Evolutionary conservation across 805 yeast species (phyloP), one percentile per base, ranked within the genome.

Genomic region (Wickerhamiella alocasiicola): DNA sequence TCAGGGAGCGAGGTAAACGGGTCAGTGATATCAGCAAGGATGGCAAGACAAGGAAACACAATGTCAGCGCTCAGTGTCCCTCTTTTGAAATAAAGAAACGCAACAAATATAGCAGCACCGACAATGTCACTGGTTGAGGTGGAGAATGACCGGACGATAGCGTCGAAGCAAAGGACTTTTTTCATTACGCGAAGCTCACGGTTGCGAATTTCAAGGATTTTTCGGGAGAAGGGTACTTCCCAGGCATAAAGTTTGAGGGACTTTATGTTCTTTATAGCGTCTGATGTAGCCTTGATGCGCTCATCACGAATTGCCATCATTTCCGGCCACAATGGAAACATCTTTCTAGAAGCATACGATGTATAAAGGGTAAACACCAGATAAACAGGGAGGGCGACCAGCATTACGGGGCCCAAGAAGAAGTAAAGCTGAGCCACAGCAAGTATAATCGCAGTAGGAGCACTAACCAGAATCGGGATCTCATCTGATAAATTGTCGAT

Each of bases 201-300:
- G 55, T 85, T 83, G 18, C 96, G 76, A 18, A 91, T 93, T 51
- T 74, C 64, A 46, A 72, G 72, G 45, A 93, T 66, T 51, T 80
- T 81, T 25, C 70, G 71, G 55, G 73, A 72, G 57, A 82, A 85
- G 2, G 97, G 94, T 25, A 57, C 63, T 62, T 91, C 99, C 99
- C 99, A 91, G 2, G 93, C 93, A 54, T 93, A 93, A 33, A 93
- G 69, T 59, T 91, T 91, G 55, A 91, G 67, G 5, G 95, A 83
- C 61, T 85, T 87, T 56, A 87, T 83, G 55, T 83, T 84, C 57
- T 82, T 80, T 57, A 87, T 68, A 41, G 85, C 84, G 59, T 87
- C 95, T 45, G 82, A 75, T 41, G 83, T 78, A 29, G 84, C 66
- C 50, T 94, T 76, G 15, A 94, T 81, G 65, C 99, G 76, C 56